phyloP scores from a whole-genome alignment of 305 asterid species.

The Fraxinus latifolia region DNA sequence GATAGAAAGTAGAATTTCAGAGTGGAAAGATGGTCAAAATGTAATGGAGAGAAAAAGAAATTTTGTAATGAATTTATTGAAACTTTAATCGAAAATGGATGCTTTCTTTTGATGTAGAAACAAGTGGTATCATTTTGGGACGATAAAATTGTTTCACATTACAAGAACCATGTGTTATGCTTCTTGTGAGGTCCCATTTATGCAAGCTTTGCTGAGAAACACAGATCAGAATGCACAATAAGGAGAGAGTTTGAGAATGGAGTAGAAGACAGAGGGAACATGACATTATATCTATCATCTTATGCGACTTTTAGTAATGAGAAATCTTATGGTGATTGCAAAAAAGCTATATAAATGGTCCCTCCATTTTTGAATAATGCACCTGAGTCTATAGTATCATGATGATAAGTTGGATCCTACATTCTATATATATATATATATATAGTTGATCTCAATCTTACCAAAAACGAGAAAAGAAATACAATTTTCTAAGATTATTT shows the following conservation, averaged over 20 bases:
- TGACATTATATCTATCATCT: constrained; percentile 12
- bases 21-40: constrained; percentile 31
- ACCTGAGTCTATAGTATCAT: constrained; percentile 31
- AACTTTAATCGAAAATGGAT: background rate
- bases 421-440: background rate
- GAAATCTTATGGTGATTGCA: constrained; percentile 32
- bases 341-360: constrained; percentile 41
- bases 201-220: constrained; percentile 17
- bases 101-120: background rate
- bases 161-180: background rate
- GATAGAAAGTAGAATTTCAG: constrained; percentile 29
- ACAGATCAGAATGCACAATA: constrained; percentile 34
- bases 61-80: constrained; percentile 15
- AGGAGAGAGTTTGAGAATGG: constrained; percentile 16
- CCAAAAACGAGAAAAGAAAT: background rate
- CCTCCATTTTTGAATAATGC: constrained; percentile 43
- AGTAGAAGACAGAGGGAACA: constrained; percentile 32
- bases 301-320: constrained; percentile 32
- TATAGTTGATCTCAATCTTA: background rate
- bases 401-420: constrained; percentile 39
- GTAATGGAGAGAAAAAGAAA: constrained; percentile 27
- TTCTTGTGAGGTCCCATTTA: constrained; percentile 6
- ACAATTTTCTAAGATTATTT: background rate
- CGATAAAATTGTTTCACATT: background rate
- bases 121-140: background rate